These are phyloP conservation scores for Fistulifera solaris DNA, from an alignment of 108 stramenopile species.

Conservation along the genomic window DNA sequence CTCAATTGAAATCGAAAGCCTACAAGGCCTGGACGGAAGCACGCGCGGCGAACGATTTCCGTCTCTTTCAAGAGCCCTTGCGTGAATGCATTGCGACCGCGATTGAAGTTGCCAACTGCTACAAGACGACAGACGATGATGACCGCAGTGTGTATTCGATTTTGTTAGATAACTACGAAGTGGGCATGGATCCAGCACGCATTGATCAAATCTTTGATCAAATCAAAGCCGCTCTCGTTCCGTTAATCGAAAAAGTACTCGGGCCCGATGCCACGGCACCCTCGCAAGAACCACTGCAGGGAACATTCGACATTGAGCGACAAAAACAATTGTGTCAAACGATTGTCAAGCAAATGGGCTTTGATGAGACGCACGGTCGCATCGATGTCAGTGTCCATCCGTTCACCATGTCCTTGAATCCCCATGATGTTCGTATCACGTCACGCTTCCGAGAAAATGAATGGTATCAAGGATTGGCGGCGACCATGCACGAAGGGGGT, in stretches of 20 bases:
- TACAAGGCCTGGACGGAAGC: conserved; percentile 68
- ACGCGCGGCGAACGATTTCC: conserved; percentile 43
- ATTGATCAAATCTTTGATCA: conserved; percentile 71
- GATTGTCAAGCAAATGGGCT: conserved; percentile 67
- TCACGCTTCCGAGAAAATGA: conserved; percentile 52
- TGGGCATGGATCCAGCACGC: conserved; percentile 60
- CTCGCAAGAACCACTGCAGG: conserved; percentile 18
- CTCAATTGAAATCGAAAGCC: conserved; percentile 38
- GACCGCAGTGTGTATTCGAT: conserved; percentile 10
- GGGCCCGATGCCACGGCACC: conserved; percentile 16
- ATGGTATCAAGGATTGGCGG: conserved; percentile 83
- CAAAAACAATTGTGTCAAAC: conserved; percentile 45
- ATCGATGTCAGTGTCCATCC: conserved; percentile 89
- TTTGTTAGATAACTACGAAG: conserved; percentile 48
- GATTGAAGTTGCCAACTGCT: conserved; percentile 38
- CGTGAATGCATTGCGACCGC: conserved; percentile 56
- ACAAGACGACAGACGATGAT: conserved; percentile 10
- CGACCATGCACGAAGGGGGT: conserved; percentile 85
- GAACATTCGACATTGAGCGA: conserved; percentile 36
- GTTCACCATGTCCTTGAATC: conserved; percentile 67
- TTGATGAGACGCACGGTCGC: conserved; percentile 54
- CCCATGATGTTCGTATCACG: conserved; percentile 85
- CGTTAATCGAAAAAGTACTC: conserved; percentile 59
- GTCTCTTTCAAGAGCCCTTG: conserved; percentile 35
- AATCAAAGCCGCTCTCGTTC: conserved; percentile 56